Evolutionary conservation across 192 early-diverging fungal genomes (phyloP).

Genomic region (Dispira simplex): DNA sequence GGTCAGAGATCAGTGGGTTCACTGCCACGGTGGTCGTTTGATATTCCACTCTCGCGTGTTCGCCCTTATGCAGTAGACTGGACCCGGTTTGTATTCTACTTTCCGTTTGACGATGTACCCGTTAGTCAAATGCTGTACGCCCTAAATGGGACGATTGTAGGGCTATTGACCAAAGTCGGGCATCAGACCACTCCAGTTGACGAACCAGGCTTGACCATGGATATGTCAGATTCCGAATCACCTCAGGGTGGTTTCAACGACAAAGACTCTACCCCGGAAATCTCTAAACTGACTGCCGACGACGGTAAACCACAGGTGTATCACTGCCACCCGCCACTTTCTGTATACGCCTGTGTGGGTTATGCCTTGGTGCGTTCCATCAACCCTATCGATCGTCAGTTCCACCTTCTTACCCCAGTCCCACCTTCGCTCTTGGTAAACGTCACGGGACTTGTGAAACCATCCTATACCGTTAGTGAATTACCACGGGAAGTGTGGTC

Average conservation of each 20-base stretch:
- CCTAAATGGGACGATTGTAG: conserved; percentile 75
- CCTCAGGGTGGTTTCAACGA: too few relatives aligned
- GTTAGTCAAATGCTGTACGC: conserved; percentile 62
- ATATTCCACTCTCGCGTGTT: conserved; percentile 30
- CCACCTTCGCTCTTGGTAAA: not conserved
- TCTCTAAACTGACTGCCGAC: too few relatives aligned
- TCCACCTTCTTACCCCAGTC: conserved; percentile 31
- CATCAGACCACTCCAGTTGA: not conserved
- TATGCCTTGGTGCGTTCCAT: conserved; percentile 52
- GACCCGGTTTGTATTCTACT: conserved; percentile 43
- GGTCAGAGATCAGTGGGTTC: conserved; percentile 8
- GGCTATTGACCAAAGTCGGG: conserved; percentile 34
- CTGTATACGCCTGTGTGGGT: conserved; percentile 36
- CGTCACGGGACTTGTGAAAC: not conserved
- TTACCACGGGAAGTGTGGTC: too few relatives aligned
- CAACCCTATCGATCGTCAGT: conserved; percentile 29
- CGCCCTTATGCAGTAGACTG: conserved; percentile 46
- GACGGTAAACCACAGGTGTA: conserved; percentile 22
- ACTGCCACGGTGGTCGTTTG: conserved; percentile 34
- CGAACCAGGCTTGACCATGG: not conserved
- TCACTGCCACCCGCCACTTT: conserved; percentile 20
- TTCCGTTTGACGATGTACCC: conserved; percentile 60
- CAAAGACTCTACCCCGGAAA: too few relatives aligned
- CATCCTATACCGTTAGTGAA: too few relatives aligned
- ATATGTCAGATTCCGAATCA: too few relatives aligned